Percentiles rank a stretch among this genome's conserved stretches.
phyloP scores from a whole-genome alignment of 2,329 filamentous ascomycete genomes.

The Helotiales sp. region DNA sequence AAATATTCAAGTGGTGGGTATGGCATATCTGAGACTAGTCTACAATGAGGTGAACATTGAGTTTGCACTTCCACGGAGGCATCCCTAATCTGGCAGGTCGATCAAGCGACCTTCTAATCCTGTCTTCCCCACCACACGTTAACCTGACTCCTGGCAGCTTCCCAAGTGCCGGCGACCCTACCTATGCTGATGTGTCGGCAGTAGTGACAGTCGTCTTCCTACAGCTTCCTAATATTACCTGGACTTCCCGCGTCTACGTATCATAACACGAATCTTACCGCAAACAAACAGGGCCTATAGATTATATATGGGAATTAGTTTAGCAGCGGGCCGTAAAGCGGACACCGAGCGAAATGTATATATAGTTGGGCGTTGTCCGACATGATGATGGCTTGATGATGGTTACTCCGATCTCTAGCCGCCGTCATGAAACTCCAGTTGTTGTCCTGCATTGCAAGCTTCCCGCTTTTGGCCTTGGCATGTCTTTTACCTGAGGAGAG shows the following conservation, averaged over 20 bases:
- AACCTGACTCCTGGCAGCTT: not conserved
- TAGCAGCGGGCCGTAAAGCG: not conserved
- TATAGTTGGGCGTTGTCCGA: not conserved
- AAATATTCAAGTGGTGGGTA: no score
- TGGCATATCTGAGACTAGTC: no score
- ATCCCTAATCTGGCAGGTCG: slow-evolving; percentile 1
- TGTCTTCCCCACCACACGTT: not conserved
- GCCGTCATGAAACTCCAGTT: slow-evolving; percentile 32
- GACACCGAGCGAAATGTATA: not conserved
- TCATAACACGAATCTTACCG: not conserved
- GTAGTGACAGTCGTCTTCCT: not conserved
- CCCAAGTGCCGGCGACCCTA: slow-evolving; percentile 4
- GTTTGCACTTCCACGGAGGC: not conserved
- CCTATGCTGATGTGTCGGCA: slow-evolving; percentile 2
- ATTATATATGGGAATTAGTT: not conserved
- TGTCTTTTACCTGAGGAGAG: slow-evolving; percentile 49
- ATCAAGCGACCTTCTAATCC: slow-evolving; percentile 7
- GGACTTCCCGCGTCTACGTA: not conserved
- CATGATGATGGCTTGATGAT: not conserved
- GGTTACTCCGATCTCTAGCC: not conserved
- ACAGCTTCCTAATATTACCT: slow-evolving; percentile 4
- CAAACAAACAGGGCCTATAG: not conserved
- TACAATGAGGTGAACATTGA: not conserved
- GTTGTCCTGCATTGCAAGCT: slow-evolving; percentile 23
- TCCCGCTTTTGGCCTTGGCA: slow-evolving; percentile 31